Base-by-base conservation (phyloP, 2,329 filamentous ascomycete genomes). In the Chrysoporthe deuterocubensis region DNA sequence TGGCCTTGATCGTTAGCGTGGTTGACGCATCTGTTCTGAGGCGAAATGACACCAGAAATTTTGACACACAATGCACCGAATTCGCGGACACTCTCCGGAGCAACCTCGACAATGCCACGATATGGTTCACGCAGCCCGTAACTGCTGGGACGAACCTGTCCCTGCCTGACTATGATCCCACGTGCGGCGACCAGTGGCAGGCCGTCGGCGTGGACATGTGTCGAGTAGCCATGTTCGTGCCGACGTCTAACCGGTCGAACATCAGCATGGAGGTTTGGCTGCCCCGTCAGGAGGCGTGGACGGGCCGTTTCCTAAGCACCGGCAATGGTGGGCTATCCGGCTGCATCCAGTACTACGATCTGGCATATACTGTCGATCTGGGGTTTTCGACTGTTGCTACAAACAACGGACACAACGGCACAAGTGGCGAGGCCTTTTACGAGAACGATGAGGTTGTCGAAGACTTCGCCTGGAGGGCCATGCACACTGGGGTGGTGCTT, bases 361-460 rank as follows among this genome's bases (percentile, higher is more conserved):
- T 80, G 42, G 81, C 76, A 1, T 84, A 84, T 57, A 78, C 79
- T 1, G 74, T 78, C 7, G 71, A 75, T 0, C 74, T 80, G 18
- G 81, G 81, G 0, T 85, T 85, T 64, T 78, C 82, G 0, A 76
- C 78, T 0, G 78, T 85, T 40, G 83, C 81, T 2, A 80, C 83
- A 1, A 85, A 85, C 67, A 83, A 82, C 32, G 83, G 83, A 3
- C 83, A 85, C 59, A 83, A 84, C 69, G 83, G 82, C 42, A 77
- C 78, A 3, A 40, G 67, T 16, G 76, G 76, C 7, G 63, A 70
- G 57, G 68, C 75, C 0, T 78, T 79, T 58, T 74, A 79, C 64
- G 68, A 79, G 43, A 79, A 80, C 26, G 74, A 77, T 0, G 80
- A 81, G 18, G 71, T 77, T 1, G 62, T 81, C 3, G 71, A 75